phyloP scores from a whole-genome alignment of 2,329 filamentous ascomycete species.

The Ceratocystis papillata region DNA sequence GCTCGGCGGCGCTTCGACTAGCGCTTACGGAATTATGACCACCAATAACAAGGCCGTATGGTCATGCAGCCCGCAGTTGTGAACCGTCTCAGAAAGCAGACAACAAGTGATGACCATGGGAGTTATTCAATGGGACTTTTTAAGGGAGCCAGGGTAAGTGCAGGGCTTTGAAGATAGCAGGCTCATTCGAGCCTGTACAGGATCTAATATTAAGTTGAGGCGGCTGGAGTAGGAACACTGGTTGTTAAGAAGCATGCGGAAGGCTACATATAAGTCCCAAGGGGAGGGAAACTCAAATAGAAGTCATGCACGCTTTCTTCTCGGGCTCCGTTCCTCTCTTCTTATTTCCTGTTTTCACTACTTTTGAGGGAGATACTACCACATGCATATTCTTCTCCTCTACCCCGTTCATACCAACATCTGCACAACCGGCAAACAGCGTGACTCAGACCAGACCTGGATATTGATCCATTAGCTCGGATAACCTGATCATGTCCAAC shows the following conservation, averaged over 20 bases:
- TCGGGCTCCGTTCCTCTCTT: not conserved
- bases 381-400: no score
- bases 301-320: not conserved
- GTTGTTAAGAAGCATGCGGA: not conserved
- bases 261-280: not conserved
- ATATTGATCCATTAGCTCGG: not conserved
- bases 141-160: not conserved
- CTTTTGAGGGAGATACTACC: no score
- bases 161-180: not conserved
- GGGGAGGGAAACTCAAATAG: slow-evolving; percentile 1
- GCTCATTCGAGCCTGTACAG: not conserved
- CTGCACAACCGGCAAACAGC: not conserved
- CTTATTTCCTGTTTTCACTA: not conserved
- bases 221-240: not conserved
- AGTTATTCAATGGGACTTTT: not conserved
- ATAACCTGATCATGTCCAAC: slow-evolving; percentile 27
- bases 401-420: no score
- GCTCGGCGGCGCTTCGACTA: slow-evolving; percentile 18
- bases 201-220: not conserved
- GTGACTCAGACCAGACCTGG: not conserved
- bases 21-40: slow-evolving; percentile 20
- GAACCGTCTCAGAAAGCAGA: not conserved
- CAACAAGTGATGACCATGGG: not conserved
- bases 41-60: slow-evolving; percentile 18
- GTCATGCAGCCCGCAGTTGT: not conserved